Base-by-base conservation (phyloP, 495 filamentous ascomycete genomes). In the Neurospora cerealis region DNA sequence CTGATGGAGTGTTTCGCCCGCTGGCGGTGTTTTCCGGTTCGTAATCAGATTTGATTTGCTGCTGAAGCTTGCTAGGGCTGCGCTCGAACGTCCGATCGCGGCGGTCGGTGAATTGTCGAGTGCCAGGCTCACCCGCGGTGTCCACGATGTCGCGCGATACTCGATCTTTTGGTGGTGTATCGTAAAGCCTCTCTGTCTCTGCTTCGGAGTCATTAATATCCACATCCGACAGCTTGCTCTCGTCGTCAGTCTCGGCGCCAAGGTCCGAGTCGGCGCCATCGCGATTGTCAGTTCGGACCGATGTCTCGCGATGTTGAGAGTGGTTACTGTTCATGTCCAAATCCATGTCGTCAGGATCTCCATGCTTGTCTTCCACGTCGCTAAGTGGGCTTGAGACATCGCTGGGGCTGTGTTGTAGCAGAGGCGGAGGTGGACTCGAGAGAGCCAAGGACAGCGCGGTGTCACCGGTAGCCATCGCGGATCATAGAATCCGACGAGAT, bases 131-230 rank as follows among this genome's bases (percentile, higher is more conserved):
- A 78, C 81, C 69, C 80, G 81, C 77, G 77, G 78, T 75, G 48
- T 76, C 87, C 24, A 92, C 75, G 9, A 90, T 85, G 69, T 93
- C 90, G 81, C 91, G 88, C 77, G 86, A 85, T 74, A 87, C 86
- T 76, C 86, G 87, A 76, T 85, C 83, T 75, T 95, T 93, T 73
- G 92, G 89, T 28, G 96, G 96, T n/a, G 95, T 95, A 79, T 93
- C 90, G 76, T 96, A 95, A 77, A 98, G 87, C 70, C 96, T 90
- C 83, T 98, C 96, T 9, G 96, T 99, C 84, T 98, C 96, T 37
- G 96, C 96, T 82, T 99, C 96, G n/a, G 96, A 97, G 83, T 98
- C 95, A 76, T 92, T 92, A 73, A 91, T 90, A 71, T 86, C 84
- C 71, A 91, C 90, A 62, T 86, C 84, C 21, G 85, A 86, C 72